Base-by-base conservation (phyloP, 192 early-diverging fungal genomes). In the Geranomyces michiganensis region DNA sequence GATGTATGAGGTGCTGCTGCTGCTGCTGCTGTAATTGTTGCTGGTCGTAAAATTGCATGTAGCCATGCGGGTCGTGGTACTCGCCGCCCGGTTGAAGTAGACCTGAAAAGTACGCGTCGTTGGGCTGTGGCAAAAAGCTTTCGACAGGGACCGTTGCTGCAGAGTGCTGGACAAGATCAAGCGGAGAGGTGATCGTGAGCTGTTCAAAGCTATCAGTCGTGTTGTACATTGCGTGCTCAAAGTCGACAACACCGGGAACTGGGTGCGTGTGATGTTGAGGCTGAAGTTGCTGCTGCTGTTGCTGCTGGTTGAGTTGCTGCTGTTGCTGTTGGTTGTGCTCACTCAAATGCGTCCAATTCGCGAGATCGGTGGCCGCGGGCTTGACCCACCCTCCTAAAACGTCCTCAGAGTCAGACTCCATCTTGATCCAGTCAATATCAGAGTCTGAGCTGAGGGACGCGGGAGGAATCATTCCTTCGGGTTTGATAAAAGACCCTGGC, bases 301-400 rank as follows among this genome's bases (percentile, higher is more conserved):
- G 31, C 5, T 17, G 56, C 9, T 21, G 56, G 29, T 60, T 19
- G 17, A 19, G 58, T 21, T 47, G 24, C 51, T 53, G 51, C 7
- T 53, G 51, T 29, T 59, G 56, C 1, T 67, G 69, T 45, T 71
- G 68, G 17, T 64, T 26, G 29, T 41, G n/a, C n/a, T n/a, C n/a
- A n/a, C n/a, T n/a, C n/a, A n/a, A n/a, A n/a, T n/a, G 36, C 10
- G 36, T 7, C 36, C 36, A 41, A 41, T 41, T 10, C 5, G 36
- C 36, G 36, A 10, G 5, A 3, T 3, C 36, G 36, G 36, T 41
- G 36, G 36, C 36, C 3, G 3, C 36, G 5, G 36, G 36, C 36
- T 41, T 41, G 10, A 41, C 36, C 36, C 36, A 41, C 36, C 36
- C 36, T 3, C 36, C 36, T 41, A 41, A 3, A 10, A 41, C 36